These are phyloP conservation scores for Coemansia umbellata DNA, from an alignment of 192 early-diverging fungal species.

Conservation along the genomic window DNA sequence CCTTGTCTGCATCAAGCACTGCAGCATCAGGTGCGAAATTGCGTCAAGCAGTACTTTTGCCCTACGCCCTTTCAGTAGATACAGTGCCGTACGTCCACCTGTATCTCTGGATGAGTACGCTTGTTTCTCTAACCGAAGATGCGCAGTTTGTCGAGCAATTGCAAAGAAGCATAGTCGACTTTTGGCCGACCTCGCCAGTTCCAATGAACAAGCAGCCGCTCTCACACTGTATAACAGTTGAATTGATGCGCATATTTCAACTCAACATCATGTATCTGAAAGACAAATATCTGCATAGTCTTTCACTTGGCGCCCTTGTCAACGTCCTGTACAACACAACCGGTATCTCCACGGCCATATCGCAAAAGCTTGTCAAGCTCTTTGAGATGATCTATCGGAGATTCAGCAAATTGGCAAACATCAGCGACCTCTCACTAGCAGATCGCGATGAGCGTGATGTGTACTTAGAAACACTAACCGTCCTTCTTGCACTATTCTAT, in stretches of 20 bases:
- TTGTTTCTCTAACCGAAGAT: slow-evolving; percentile 23
- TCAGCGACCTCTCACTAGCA: neutral
- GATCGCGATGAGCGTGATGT: slow-evolving; percentile 22
- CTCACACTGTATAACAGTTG: slow-evolving; percentile 30
- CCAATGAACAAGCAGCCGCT: slow-evolving; percentile 38
- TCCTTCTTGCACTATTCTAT: slow-evolving; percentile 30
- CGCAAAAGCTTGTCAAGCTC: slow-evolving; percentile 42
- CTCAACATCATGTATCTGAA: slow-evolving; percentile 42
- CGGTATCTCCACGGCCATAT: slow-evolving; percentile 15
- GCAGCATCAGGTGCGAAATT: slow-evolving; percentile 8
- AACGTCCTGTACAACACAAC: slow-evolving; percentile 30
- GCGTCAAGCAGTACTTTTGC: slow-evolving; percentile 22
- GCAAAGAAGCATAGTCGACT: slow-evolving; percentile 34
- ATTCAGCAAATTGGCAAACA: slow-evolving; percentile 14
- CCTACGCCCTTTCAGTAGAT: slow-evolving; percentile 14
- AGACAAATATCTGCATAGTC: slow-evolving; percentile 37
- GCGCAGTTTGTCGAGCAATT: slow-evolving; percentile 41
- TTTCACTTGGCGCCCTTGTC: slow-evolving; percentile 32
- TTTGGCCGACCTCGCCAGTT: slow-evolving; percentile 29
- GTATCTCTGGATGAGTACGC: slow-evolving; percentile 36
- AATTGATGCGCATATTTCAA: slow-evolving; percentile 40
- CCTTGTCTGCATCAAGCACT: slow-evolving; percentile 1
- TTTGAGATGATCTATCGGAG: slow-evolving; percentile 42
- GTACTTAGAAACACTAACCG: slow-evolving; percentile 29
- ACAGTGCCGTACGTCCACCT: slow-evolving; percentile 37